Percentiles rank a stretch among this genome's conserved stretches.
Evolutionary conservation across 2,329 filamentous ascomycete species (phyloP).

Genomic region (Iodosphaeria phyllophila): DNA sequence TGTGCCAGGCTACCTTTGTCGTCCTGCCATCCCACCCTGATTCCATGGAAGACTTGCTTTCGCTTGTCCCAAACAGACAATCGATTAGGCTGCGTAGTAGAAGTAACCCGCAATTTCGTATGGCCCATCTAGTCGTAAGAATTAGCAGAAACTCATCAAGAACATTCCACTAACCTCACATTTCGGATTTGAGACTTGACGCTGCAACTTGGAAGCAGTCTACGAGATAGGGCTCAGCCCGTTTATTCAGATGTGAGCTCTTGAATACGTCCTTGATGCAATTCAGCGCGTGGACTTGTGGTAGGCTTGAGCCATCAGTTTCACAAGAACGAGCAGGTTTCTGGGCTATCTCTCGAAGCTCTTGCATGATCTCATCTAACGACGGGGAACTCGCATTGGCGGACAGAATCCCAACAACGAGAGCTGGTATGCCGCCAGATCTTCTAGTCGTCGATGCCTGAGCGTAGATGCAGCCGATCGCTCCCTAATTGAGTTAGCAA

Average conservation of each 20-base stretch:
- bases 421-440: constrained; percentile 77
- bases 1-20: constrained; percentile 48
- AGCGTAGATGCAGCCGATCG: constrained; percentile 50
- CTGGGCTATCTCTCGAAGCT: constrained; percentile 40
- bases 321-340: constrained; percentile 31
- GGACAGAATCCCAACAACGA: constrained; percentile 65
- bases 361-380: constrained; percentile 44
- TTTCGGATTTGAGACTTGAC: constrained; percentile 56
- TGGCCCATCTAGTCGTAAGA: constrained; percentile 50
- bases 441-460: constrained; percentile 72
- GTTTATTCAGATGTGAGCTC: constrained; percentile 54
- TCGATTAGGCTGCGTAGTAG: constrained; percentile 76
- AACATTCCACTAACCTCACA: constrained; percentile 28
- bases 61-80: constrained; percentile 54
- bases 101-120: constrained; percentile 83
- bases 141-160: constrained; percentile 3
- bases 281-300: constrained; percentile 90
- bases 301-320: constrained; percentile 47
- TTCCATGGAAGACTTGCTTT: constrained; percentile 45
- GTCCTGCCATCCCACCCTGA: constrained; percentile 45
- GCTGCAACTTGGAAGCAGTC: constrained; percentile 64
- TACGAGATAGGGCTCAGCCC: constrained; percentile 57
- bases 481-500: constrained; percentile 25
- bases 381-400: constrained; percentile 40
- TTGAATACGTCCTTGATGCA: constrained; percentile 86